Base-by-base conservation (phyloP, 2,329 filamentous ascomycete species). In the Pestalotiopsis sp. region DNA sequence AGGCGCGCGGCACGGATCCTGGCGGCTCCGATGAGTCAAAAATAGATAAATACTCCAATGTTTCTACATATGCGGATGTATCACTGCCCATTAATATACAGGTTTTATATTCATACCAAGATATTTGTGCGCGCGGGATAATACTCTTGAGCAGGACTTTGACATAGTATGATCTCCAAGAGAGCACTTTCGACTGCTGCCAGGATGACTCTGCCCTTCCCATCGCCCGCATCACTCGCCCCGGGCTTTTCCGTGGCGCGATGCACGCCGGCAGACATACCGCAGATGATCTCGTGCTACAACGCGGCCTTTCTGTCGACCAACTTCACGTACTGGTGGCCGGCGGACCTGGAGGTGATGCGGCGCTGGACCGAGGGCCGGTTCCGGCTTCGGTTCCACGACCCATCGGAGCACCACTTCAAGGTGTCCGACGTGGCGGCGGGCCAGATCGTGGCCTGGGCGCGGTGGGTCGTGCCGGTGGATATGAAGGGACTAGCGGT, bases 281-380 rank as follows among this genome's bases (percentile, higher is more conserved):
- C 68, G 20, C 64, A 65, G 57, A 60, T 68, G 61, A 65, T 69
- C 26, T 64, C 69, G 35, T 65, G 68, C n/a, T 71, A 74, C 67
- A 71, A 74, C 64, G 68, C 69, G 13, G 75, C 75, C 30, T 78
- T 76, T 72, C 59, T 59, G 11, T 60, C 64, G 59, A 68, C 73
- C 35, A 69, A 72, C 14, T 74, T 74, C 68, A 73, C 70, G 7
- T 76, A 75, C 70, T 78, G 74, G 74, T 76, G 75, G 75, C 68
- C 72, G 9, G 68, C 69, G 11, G 68, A 71, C 26, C 7, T 65
- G 10, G 56, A 63, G 30, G 61, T 58, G 4, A 77, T 78, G 75
- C 68, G 68, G 52, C 58, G 67, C 14, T 78, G 75, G 75, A 71
- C 72, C 64, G 63, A 66, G 44, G 64, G 66, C 26, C 74, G 75